A percentile compares a stretch with the other conserved stretches of the same genome.
Conservation (phyloP, 768 basidiomycete genomes). For the Naganishia onofrii region DNA sequence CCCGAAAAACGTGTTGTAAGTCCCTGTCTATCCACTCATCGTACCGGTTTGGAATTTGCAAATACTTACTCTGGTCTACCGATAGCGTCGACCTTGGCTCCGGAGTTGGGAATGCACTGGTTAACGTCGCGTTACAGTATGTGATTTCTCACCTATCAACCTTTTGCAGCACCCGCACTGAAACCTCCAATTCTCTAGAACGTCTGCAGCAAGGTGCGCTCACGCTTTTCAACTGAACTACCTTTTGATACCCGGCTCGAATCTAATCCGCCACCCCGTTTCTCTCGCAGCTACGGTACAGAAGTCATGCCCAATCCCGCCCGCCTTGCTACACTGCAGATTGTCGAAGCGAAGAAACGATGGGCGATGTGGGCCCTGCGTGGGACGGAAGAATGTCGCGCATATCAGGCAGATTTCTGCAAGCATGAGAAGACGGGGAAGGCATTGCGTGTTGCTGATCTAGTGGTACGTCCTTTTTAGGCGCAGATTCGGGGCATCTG, state of each 20-base stretch:
- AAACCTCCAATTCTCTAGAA: neutral
- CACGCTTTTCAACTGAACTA: neutral
- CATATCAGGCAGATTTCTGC: slow-evolving; percentile 85
- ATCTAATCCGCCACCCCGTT: neutral
- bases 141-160: neutral
- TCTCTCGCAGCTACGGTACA: slow-evolving; percentile 62
- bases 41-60: neutral
- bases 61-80: slow-evolving; percentile 1
- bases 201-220: slow-evolving; percentile 46
- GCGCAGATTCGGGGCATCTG: slow-evolving; percentile 81
- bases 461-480: slow-evolving; percentile 62
- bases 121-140: slow-evolving; percentile 62
- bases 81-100: slow-evolving; percentile 70
- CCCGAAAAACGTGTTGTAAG: slow-evolving; percentile 63
- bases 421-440: slow-evolving; percentile 64
- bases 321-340: slow-evolving; percentile 71
- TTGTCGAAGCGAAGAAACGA: slow-evolving; percentile 69
- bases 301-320: slow-evolving; percentile 77
- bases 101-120: slow-evolving; percentile 79
- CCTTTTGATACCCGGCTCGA: neutral
- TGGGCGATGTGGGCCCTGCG: slow-evolving; percentile 88
- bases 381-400: slow-evolving; percentile 66
- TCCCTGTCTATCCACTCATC: neutral
- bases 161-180: neutral
- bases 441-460: slow-evolving; percentile 76